Conservation (phyloP, 2,329 filamentous ascomycete genomes). For the Akanthomyces uredinophilus region DNA sequence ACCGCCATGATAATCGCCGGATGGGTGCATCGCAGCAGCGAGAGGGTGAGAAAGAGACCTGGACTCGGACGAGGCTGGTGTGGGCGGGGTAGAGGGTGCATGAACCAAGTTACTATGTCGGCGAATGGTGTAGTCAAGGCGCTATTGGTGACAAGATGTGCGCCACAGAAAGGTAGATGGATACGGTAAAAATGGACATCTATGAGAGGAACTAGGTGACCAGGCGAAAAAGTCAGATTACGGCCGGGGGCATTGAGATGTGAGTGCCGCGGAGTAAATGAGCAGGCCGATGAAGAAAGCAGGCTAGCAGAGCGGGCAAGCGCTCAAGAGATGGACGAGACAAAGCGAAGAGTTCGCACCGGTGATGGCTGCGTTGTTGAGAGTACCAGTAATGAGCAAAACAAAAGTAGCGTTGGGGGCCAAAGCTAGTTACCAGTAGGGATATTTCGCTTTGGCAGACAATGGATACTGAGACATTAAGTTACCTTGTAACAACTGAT, state of each 20-base stretch:
- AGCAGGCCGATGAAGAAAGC: background rate
- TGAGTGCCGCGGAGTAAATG: background rate
- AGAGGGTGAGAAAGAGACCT: too few species aligned
- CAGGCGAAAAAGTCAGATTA: background rate
- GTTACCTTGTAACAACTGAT: background rate
- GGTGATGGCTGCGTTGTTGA: background rate
- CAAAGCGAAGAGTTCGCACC: background rate
- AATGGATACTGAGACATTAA: background rate
- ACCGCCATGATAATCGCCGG: background rate
- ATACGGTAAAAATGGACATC: background rate
- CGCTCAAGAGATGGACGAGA: background rate
- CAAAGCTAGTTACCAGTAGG: background rate
- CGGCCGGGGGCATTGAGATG: background rate
- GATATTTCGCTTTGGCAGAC: background rate
- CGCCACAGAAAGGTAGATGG: background rate
- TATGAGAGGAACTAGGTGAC: background rate
- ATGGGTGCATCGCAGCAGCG: background rate
- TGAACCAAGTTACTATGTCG: constrained; percentile 3
- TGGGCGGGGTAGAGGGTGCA: constrained; percentile 7
- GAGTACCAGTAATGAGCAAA: background rate
- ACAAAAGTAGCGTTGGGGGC: background rate
- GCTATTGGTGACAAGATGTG: background rate
- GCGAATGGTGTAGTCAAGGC: background rate
- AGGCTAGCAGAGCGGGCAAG: background rate
- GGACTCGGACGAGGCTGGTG: background rate